These are phyloP conservation scores for Tulasnella calospora DNA, from an alignment of 768 basidiomycete genomes.

Conservation along the genomic window DNA sequence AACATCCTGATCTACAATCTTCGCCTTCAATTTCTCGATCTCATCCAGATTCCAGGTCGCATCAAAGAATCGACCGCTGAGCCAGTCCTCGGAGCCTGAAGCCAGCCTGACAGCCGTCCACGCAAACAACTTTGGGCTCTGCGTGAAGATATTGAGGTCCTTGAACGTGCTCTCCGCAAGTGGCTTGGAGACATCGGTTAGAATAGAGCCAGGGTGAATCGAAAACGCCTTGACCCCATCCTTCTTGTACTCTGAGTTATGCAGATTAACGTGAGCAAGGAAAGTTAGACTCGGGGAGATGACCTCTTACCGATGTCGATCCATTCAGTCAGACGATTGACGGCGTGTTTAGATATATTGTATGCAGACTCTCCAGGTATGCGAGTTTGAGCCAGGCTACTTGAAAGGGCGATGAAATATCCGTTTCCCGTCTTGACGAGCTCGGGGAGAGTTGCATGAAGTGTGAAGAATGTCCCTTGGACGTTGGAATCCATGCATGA, in stretches of 20 bases:
- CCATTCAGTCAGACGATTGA: constrained; percentile 23
- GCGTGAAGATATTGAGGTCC: not conserved
- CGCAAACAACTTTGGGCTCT: not conserved
- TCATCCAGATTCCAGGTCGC: constrained; percentile 14
- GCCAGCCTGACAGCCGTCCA: constrained; percentile 20
- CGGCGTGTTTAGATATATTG: constrained; percentile 20
- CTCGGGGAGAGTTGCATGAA: constrained; percentile 24
- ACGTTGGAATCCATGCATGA: constrained; percentile 32
- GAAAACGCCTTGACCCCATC: constrained; percentile 18
- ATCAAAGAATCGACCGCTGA: constrained; percentile 1
- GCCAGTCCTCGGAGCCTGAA: constrained; percentile 14
- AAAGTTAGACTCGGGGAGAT: not conserved
- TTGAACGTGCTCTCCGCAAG: constrained; percentile 2
- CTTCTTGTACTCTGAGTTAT: not conserved
- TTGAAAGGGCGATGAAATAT: constrained; percentile 24
- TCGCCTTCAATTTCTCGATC: not conserved
- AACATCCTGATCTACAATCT: constrained; percentile 18
- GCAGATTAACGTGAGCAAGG: not conserved
- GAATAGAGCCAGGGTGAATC: constrained; percentile 25
- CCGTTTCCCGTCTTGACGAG: constrained; percentile 15
- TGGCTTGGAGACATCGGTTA: constrained; percentile 26
- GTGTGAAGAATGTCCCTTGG: constrained; percentile 28
- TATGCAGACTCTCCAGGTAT: constrained; percentile 22
- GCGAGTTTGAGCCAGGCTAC: constrained; percentile 11
- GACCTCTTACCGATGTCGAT: constrained; percentile 12